phyloP scores from a whole-genome alignment of 129 eudicot species.

The Apium graveolens region DNA sequence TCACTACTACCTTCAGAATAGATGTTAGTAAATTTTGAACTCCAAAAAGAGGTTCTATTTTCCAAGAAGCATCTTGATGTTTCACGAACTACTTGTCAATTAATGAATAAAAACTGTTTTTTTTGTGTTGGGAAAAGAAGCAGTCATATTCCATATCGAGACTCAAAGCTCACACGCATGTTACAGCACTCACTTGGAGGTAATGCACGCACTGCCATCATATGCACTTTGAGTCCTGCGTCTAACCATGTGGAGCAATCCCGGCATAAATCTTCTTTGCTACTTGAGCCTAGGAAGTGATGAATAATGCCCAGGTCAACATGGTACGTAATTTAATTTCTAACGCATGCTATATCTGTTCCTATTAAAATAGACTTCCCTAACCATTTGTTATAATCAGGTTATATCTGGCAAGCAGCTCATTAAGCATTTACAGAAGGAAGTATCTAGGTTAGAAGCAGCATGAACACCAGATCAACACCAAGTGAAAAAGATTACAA shows the following conservation, averaged over 20 bases:
- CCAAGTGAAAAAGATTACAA: constrained; percentile 61
- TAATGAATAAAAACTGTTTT: not conserved
- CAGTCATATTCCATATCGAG: constrained; percentile 92
- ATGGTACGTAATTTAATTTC: constrained; percentile 40
- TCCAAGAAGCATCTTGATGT: not conserved
- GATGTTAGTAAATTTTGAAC: not conserved
- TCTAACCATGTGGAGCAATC: constrained; percentile 88
- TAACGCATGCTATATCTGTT: not conserved
- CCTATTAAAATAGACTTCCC: not conserved
- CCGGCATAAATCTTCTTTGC: constrained; percentile 81
- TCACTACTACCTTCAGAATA: not conserved
- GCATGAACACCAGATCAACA: constrained; percentile 89
- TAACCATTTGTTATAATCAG: constrained; percentile 26
- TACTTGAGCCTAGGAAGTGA: constrained; percentile 95
- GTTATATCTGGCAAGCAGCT: constrained; percentile 87
- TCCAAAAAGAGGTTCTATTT: not conserved
- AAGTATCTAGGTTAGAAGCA: constrained; percentile 90
- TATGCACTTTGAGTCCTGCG: constrained; percentile 97
- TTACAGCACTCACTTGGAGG: constrained; percentile 99
- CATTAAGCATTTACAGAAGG: constrained; percentile 92
- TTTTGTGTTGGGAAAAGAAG: constrained; percentile 86
- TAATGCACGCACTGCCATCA: constrained; percentile 96
- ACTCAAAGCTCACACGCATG: constrained; percentile 95
- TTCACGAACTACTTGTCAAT: not conserved
- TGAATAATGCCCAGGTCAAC: constrained; percentile 94